Conservation (phyloP, 257 asterid species). For the Gardenia jasminoides region DNA sequence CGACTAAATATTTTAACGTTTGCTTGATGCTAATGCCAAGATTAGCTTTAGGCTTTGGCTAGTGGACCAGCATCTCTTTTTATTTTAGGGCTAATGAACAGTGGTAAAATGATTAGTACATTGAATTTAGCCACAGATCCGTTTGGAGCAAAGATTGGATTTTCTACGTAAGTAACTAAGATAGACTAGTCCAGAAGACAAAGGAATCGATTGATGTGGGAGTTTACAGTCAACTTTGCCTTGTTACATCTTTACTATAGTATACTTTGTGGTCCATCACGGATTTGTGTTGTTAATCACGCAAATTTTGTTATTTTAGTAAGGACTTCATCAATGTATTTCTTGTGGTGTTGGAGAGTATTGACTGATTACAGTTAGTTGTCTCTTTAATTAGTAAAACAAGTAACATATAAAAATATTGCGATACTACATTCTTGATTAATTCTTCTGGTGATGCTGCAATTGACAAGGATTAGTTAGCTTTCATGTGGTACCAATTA, state of each 20-base stretch:
- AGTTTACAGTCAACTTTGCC: neutral
- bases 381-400: too few species aligned
- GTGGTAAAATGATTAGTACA: neutral
- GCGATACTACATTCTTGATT: too few species aligned
- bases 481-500: too few species aligned
- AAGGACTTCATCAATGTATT: neutral
- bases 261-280: neutral
- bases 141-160: neutral
- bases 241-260: neutral
- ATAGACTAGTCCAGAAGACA: neutral
- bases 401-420: too few species aligned
- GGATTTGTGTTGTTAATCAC: neutral
- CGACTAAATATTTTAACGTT: neutral
- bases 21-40: neutral
- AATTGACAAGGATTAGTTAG: too few species aligned
- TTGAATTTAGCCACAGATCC: neutral
- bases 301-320: neutral
- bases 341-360: neutral
- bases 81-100: neutral
- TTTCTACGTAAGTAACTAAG: neutral
- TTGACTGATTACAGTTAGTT: neutral
- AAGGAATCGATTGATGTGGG: neutral
- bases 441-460: too few species aligned
- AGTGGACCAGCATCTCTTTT: neutral
- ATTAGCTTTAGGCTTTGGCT: neutral